Conservation (phyloP, 1,139 yeast genomes). For the Blastobotrys arbuscula region DNA sequence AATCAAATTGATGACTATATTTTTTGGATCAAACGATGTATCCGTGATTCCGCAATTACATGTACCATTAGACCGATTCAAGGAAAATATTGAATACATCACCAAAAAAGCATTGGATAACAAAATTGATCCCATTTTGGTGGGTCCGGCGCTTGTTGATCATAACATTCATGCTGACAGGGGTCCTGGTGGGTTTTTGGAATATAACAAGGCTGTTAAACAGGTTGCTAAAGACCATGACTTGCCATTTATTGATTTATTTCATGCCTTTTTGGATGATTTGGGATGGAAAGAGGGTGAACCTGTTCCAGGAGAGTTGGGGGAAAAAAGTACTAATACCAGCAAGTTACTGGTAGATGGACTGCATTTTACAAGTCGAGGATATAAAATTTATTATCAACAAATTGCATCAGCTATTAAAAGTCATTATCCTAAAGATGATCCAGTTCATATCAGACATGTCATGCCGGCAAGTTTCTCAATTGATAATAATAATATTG, state of each 20-base stretch:
- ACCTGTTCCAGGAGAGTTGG: slow-evolving; percentile 12
- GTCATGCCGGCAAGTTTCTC: background rate
- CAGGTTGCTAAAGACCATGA: slow-evolving; percentile 41
- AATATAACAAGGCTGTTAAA: slow-evolving; percentile 48
- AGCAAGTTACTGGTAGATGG: slow-evolving; percentile 48
- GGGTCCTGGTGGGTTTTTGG: background rate
- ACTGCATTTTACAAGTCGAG: slow-evolving; percentile 59
- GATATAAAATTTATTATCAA: slow-evolving; percentile 48
- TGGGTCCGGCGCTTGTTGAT: slow-evolving; percentile 64
- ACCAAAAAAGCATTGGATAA: slow-evolving; percentile 37
- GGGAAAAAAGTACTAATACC: slow-evolving; percentile 27
- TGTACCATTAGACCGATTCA: slow-evolving; percentile 47
- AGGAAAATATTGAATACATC: slow-evolving; percentile 43
- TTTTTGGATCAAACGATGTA: slow-evolving; percentile 75
- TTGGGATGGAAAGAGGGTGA: slow-evolving; percentile 28
- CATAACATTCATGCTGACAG: slow-evolving; percentile 31
- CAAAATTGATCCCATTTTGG: slow-evolving; percentile 46
- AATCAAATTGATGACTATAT: slow-evolving; percentile 36
- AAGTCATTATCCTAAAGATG: background rate
- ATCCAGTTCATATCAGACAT: background rate
- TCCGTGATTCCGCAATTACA: slow-evolving; percentile 43
- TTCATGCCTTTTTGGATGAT: slow-evolving; percentile 38
- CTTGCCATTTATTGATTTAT: slow-evolving; percentile 52
- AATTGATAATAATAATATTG: slow-evolving; percentile 1
- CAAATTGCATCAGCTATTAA: slow-evolving; percentile 10